Evolutionary conservation across 164 flowering plant genomes (phyloP).

Genomic region (Aristolochia contorta): DNA sequence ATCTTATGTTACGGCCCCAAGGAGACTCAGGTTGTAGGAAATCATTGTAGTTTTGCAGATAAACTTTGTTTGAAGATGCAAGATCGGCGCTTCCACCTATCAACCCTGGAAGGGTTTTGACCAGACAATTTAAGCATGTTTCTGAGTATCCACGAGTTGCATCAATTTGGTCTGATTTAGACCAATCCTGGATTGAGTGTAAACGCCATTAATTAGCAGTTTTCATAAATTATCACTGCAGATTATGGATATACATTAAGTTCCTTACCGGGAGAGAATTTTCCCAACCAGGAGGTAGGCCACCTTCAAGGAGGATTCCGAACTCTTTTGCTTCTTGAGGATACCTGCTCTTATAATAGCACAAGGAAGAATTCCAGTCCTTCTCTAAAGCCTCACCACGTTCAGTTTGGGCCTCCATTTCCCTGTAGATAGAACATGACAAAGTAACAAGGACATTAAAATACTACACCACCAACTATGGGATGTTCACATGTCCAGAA

Average conservation of each 20-base stretch:
- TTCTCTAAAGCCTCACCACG: conserved; percentile 29
- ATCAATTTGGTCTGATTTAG: conserved; percentile 30
- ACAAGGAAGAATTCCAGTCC: conserved; percentile 32
- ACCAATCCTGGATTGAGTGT: conserved; percentile 25
- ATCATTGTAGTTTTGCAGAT: conserved; percentile 7
- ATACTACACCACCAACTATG: neutral
- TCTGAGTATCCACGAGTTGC: conserved; percentile 47
- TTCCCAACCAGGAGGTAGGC: conserved; percentile 45
- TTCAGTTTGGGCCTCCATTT: conserved; percentile 30
- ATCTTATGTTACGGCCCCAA: conserved; percentile 39
- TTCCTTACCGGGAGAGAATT: conserved; percentile 33
- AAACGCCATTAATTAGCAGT: neutral
- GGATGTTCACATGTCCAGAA: neutral
- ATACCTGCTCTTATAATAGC: conserved; percentile 24
- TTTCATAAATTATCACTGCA: neutral
- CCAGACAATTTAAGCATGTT: conserved; percentile 35
- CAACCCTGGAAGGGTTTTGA: conserved; percentile 39
- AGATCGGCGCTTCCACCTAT: conserved; percentile 34
- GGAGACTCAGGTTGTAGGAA: conserved; percentile 21
- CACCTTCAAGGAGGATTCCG: conserved; percentile 27
- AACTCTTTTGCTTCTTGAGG: conserved; percentile 38
- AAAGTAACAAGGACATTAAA: neutral
- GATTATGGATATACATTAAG: neutral
- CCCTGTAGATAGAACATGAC: conserved; percentile 19
- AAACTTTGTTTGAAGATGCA: conserved; percentile 18